phyloP scores from a whole-genome alignment of 352 stramenopile genomes.

The Globisporangium recalcitrans region DNA sequence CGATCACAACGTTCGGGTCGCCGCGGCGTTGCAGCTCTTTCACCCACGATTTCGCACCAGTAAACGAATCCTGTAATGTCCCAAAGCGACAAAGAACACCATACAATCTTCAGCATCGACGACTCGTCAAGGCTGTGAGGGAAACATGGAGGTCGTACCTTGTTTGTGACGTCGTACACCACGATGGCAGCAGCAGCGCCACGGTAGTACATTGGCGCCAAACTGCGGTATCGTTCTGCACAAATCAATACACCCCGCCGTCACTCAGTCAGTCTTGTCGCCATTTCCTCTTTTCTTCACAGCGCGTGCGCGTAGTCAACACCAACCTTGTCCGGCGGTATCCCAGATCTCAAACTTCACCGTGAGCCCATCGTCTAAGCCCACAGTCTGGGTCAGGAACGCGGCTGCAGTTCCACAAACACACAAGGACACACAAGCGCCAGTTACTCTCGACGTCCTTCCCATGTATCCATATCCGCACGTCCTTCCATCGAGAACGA shows the following conservation, averaged over 20 bases:
- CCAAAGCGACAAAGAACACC: slow-evolving; percentile 9
- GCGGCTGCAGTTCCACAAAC: slow-evolving; percentile 50
- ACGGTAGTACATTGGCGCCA: slow-evolving; percentile 98
- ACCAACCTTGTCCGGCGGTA: slow-evolving; percentile 91
- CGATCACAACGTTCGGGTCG: slow-evolving; percentile 96
- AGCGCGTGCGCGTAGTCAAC: background rate
- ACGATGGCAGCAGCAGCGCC: slow-evolving; percentile 94
- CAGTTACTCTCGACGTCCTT: background rate
- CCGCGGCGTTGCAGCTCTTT: slow-evolving; percentile 99
- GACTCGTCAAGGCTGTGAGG: no score
- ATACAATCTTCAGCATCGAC: background rate
- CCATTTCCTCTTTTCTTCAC: background rate
- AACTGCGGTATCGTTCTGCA: slow-evolving; percentile 93
- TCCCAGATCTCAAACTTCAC: slow-evolving; percentile 99
- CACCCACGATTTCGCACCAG: slow-evolving; percentile 98
- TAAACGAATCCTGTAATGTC: slow-evolving; percentile 89
- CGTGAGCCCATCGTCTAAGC: slow-evolving; percentile 94
- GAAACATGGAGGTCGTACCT: slow-evolving; percentile 62
- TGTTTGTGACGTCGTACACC: slow-evolving; percentile 97
- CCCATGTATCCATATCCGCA: background rate
- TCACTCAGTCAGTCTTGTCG: slow-evolving; percentile 9
- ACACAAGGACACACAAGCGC: background rate
- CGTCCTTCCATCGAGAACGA: background rate
- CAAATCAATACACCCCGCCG: background rate
- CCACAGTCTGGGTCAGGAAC: slow-evolving; percentile 98